These are phyloP conservation scores for Heliosperma pusillum DNA, from an alignment of 148 eudicot species.

Conservation along the genomic window DNA sequence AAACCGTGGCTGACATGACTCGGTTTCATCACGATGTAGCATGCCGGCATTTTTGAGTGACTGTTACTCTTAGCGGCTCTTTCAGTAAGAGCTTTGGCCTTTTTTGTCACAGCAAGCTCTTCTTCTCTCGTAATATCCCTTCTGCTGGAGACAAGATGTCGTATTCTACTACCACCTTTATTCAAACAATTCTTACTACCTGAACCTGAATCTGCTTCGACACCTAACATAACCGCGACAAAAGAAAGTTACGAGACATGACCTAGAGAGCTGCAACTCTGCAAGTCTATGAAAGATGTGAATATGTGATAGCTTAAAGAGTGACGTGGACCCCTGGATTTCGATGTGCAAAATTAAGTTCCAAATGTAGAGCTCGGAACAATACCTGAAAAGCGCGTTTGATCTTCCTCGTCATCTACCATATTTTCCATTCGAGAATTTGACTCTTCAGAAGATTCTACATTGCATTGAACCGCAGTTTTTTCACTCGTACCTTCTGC, in stretches of 20 bases:
- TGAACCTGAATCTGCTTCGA: neutral
- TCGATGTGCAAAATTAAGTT: neutral
- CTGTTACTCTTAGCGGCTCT: neutral
- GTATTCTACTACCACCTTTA: neutral
- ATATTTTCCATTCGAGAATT: no score
- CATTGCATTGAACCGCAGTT: no score
- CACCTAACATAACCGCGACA: neutral
- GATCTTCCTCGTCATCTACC: neutral
- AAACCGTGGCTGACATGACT: conserved; percentile 10
- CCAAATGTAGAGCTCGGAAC: neutral
- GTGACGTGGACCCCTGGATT: no score
- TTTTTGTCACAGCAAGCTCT: neutral
- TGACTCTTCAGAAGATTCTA: no score
- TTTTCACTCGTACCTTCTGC: no score
- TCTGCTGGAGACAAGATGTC: conserved; percentile 8
- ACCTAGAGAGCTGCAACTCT: no score
- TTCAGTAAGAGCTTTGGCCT: neutral
- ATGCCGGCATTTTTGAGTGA: neutral
- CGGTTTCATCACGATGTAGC: conserved; percentile 17
- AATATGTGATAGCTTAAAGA: no score
- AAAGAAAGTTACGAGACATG: no score
- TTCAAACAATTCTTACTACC: neutral
- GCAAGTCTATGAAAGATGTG: no score
- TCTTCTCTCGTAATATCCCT: conserved; percentile 9
- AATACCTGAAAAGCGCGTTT: neutral